A percentile compares a stretch with the other conserved stretches of the same genome.
These are phyloP conservation scores for Eucalyptus melliodora DNA, from an alignment of 345 rosid genomes.

Conservation along the genomic window DNA sequence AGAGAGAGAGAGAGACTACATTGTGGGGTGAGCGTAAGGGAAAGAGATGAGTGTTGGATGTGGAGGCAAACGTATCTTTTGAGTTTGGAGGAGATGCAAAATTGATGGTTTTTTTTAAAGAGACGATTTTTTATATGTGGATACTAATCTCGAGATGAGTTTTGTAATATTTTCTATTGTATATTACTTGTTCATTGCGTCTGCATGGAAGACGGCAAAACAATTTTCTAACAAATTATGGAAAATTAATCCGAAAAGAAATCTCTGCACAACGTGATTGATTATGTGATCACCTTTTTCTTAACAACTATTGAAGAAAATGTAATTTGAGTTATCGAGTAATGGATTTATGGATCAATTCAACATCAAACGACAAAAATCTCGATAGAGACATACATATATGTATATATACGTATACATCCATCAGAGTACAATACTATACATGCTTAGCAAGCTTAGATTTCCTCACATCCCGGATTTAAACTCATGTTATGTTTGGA, in stretches of 20 bases:
- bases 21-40: not conserved
- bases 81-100: not conserved
- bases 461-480: not conserved
- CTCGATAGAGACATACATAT: not conserved
- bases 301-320: not conserved
- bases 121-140: not conserved
- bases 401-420: not conserved
- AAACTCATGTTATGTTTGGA: not conserved
- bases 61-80: not conserved
- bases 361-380: not conserved
- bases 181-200: not conserved
- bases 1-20: not conserved
- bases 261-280: not conserved
- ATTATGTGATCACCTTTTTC: not conserved
- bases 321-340: not conserved
- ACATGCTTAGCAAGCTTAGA: not conserved
- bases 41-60: not conserved
- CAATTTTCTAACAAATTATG: not conserved
- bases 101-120: not conserved
- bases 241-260: not conserved
- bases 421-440: not conserved
- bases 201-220: not conserved
- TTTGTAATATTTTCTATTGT: not conserved
- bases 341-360: not conserved
- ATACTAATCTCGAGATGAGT: not conserved